Evolutionary conservation across 2,329 filamentous ascomycete genomes (phyloP), one percentile per base, ranked within the genome.

Genomic region (Trichothecium sympodiale): DNA sequence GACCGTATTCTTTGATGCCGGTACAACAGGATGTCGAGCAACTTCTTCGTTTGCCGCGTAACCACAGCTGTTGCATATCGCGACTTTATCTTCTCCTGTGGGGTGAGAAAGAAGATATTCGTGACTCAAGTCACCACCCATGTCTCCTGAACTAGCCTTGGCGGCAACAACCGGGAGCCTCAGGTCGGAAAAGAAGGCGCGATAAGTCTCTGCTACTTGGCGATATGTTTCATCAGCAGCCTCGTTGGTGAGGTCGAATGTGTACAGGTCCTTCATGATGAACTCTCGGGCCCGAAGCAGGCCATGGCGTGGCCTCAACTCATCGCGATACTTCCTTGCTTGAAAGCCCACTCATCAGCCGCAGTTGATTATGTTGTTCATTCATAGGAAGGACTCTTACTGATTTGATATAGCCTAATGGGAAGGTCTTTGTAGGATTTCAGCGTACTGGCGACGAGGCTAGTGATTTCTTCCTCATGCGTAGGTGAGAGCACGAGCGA

Each of bases 211-310:
- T 34, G 82, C 75, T 3, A 94, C 86, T 29, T 77, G 62, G 6
- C 74, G 59, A 47, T 98, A 98, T 0, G 89, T 94, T 34, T 72
- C 60, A n/a, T 88, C 63, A 2, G 89, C 89, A n/a, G 73, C 62
- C 17, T 72, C 60, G 1, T 67, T 54, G 4, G 70, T 80, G 26
- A 69, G 62, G 51, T 98, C 91, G 51, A 98, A 98, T 0, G 88
- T 95, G 55, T 98, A 98, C 1, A 98, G 71, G 56, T 98, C 91
- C 58, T 98, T 98, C 91, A 98, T 98, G 46, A 86, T 62, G 49
- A 98, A 98, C 51, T 98, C 91, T 41, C 87, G 78, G 1, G 85
- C 83, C 8, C 91, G 78, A 8, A 98, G 65, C 2, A 98, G 67
- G 10, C 91, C 91, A 47, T 94, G 84, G 23, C 91, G 75, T 15